phyloP scores from a whole-genome alignment of 1,284 basidiomycete species.

The Microbotryum saponariae region DNA sequence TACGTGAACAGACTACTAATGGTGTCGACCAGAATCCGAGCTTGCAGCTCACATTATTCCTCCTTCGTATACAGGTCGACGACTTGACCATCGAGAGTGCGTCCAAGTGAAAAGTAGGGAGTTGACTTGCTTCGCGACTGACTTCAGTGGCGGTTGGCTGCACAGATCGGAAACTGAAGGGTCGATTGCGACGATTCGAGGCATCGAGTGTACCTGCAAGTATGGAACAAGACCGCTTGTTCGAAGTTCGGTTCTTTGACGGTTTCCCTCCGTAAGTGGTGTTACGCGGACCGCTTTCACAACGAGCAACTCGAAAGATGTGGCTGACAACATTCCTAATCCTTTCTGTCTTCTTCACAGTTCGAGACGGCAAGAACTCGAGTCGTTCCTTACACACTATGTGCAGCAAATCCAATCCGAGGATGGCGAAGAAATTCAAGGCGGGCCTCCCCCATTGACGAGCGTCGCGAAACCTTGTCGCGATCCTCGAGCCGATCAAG shows the following conservation, averaged over 20 bases:
- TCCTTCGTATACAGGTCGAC: constrained; percentile 11
- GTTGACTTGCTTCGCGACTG: background rate
- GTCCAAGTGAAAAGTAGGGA: background rate
- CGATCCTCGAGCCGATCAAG: constrained; percentile 1
- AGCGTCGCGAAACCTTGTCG: background rate
- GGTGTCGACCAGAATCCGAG: too few species aligned
- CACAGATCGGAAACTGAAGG: constrained; percentile 19
- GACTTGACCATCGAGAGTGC: constrained; percentile 23
- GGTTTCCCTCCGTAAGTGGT: constrained; percentile 17
- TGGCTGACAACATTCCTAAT: too few species aligned
- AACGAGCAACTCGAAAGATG: too few species aligned
- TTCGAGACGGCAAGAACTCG: constrained; percentile 20
- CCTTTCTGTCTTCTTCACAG: background rate
- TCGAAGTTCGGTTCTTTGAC: constrained; percentile 27
- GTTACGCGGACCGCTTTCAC: background rate
- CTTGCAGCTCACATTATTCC: background rate
- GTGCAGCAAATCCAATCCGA: constrained; percentile 12
- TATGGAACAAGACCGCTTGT: constrained; percentile 21
- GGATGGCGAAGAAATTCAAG: too few species aligned
- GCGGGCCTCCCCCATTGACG: background rate
- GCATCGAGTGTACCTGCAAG: constrained; percentile 11
- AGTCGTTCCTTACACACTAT: constrained; percentile 21
- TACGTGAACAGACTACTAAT: background rate
- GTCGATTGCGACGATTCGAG: constrained; percentile 17
- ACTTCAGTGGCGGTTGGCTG: background rate